Evolutionary conservation across 2,329 filamentous ascomycete species (phyloP).

Genomic region (Penicillium sp.): DNA sequence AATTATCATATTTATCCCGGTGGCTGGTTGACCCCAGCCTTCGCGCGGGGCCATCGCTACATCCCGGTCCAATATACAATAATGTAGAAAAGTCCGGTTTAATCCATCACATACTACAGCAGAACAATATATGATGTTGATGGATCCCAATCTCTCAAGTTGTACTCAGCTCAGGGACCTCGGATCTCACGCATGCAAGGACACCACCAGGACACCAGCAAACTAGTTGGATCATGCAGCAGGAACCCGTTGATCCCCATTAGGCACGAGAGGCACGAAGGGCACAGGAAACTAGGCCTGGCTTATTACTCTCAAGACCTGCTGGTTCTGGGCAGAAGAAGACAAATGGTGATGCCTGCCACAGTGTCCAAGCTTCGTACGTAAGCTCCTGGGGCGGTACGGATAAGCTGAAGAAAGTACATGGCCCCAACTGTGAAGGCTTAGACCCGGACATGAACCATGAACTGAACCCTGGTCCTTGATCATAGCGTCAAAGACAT

Average conservation of each 20-base stretch:
- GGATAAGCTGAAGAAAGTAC: neutral
- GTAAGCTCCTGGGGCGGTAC: neutral
- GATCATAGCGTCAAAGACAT: neutral
- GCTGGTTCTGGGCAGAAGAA: neutral
- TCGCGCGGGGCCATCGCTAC: conserved; percentile 17
- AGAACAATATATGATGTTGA: neutral
- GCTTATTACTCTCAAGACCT: neutral
- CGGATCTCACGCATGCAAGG: neutral
- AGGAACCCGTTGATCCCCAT: neutral
- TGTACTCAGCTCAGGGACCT: neutral
- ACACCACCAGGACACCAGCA: neutral
- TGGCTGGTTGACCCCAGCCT: conserved; percentile 32
- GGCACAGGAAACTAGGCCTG: neutral
- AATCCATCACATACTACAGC: neutral
- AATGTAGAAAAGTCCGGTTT: neutral
- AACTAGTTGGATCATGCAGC: neutral
- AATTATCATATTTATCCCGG: conserved; percentile 24
- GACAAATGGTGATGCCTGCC: neutral
- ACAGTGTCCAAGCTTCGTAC: neutral
- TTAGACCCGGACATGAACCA: neutral
- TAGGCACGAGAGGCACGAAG: neutral
- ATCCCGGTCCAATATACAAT: neutral
- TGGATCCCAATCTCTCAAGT: neutral
- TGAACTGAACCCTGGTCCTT: neutral
- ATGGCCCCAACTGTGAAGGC: neutral